A percentile compares a stretch with the other conserved stretches of the same genome.
These are phyloP conservation scores for Picea abies DNA, from an alignment of 83 land plant species.

Conservation along the genomic window DNA sequence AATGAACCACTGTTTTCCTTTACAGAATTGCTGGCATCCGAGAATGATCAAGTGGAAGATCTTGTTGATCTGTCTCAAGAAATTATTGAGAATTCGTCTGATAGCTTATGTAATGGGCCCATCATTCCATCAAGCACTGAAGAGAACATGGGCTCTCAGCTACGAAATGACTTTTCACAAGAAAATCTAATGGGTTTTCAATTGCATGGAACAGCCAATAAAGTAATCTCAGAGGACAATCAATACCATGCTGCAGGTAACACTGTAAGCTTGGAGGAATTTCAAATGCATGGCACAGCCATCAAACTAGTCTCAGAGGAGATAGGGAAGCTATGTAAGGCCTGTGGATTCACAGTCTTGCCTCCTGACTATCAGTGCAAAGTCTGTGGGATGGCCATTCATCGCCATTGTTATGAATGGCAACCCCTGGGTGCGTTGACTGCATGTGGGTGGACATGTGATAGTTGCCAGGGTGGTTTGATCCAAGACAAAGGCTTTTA, in stretches of 20 bases:
- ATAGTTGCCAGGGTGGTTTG: conserved; percentile 38
- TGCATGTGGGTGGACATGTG: conserved; percentile 46
- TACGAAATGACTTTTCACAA: background rate
- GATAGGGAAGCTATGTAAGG: conserved; percentile 19
- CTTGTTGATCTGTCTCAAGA: background rate
- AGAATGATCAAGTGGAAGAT: conserved; percentile 32
- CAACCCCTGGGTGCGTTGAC: conserved; percentile 9
- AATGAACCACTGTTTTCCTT: conserved; percentile 37
- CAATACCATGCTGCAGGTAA: conserved; percentile 16
- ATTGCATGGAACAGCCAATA: conserved; percentile 5
- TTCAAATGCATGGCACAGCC: background rate
- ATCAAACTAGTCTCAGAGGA: background rate
- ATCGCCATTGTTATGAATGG: conserved; percentile 53
- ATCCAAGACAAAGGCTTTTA: background rate
- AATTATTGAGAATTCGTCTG: too few relatives aligned
- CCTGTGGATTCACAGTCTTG: conserved; percentile 30
- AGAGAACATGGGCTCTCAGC: background rate
- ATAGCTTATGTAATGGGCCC: too few relatives aligned
- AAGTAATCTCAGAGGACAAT: conserved; percentile 6
- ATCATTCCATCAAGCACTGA: too few relatives aligned
- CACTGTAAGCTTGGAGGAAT: conserved; percentile 2
- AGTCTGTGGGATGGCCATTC: conserved; percentile 38
- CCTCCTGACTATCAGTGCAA: conserved; percentile 43
- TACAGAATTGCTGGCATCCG: conserved; percentile 60
- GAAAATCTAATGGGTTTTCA: conserved; percentile 16